Evolutionary conservation across 2,329 filamentous ascomycete species (phyloP), one percentile per base, ranked within the genome.

Genomic region (Penicillium thymicola): DNA sequence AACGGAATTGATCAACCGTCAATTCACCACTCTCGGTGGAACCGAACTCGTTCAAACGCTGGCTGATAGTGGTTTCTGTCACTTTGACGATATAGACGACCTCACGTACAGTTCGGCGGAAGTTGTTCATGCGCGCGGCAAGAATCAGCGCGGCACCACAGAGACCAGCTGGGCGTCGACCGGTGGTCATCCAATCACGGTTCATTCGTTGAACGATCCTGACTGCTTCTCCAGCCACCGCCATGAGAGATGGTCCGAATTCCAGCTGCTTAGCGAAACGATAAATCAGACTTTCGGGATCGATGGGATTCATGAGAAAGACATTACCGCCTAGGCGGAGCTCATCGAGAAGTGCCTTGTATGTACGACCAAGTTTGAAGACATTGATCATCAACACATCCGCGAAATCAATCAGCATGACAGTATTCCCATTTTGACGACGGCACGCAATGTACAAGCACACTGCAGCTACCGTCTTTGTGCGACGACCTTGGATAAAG

Each of bases 1-100:
- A 75, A 40, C 76, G 81, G 67, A 96, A 96, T 66, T 97, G 88
- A 59, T 92, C 88, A 21, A 99, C 89, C 0, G 91, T 94, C 74
- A 97, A 82, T 49, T 85, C 85, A 62, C 91, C 91, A 59, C 89
- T 92, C 60, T 90, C 89, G 0, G 93, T 96, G 32, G 87, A 83
- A 61, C 90, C 91, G 76, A 97, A 99, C 70, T 99, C 94, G 63
- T 92, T 87, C 10, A 99, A 79, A 59, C 94, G 91, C 71, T 93
- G 90, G 68, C 92, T 89, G 58, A 99, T 91, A 8, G 94, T 99
- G 59, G 91, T 84, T 63, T 95, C 95, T 41, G 92, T 95, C 49
- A 97, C 92, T 71, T 97, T 97, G 71, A 97, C 93, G 37, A 97
- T 90, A 71, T 96, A 97, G n/a, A 97, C 93, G 9, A 99, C 89